Evolutionary conservation across 352 stramenopile species (phyloP), one percentile per base, ranked within the genome.

Genomic region (Pythium sp.): DNA sequence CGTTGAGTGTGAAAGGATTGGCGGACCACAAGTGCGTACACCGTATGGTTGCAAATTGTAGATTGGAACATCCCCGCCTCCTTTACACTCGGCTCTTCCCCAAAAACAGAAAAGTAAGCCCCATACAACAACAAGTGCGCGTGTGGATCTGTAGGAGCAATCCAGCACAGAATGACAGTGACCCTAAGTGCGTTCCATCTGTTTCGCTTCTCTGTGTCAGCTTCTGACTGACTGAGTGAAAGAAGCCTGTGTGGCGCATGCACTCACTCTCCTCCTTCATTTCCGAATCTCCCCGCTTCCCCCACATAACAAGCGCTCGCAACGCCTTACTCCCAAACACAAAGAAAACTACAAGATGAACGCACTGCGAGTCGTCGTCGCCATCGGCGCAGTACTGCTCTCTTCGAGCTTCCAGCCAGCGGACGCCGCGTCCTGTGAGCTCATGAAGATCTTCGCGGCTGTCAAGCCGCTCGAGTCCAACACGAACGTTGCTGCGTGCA

Each of bases 401-500:
- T 28, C 64, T 2, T 30, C 69, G 8, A 63, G 5, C 28, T 54
- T 30, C 18, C 60, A 51, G 30, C 30, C 12, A 5, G 22, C 49
- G 0, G 38, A 69, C 9, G 62, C 54, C 14, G 53, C 64, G 12
- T 69, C 71, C 20, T 83, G 74, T 61, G 72, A 81, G 20, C 67
- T 81, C 47, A 77, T 79, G 64, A 75, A 73, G 57, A 72, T 82
- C 43, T 82, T 80, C 43, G 56, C 53, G 2, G 46, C 74, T 34
- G 61, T 80, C 28, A 75, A 81, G 53, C 74, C 76, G 36, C 62
- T 83, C 32, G 72, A 78, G 43, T 62, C 69, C 18, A 73, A 76
- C 56, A 64, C 63, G 43, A 69, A 79, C 49, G 59, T 81, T 15
- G 71, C 70, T 49, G 71, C 71, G 41, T 84, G 77, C 34, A 71